Evolutionary conservation across 2,329 filamentous ascomycete species (phyloP).

Genomic region (Ascosphaera apis): DNA sequence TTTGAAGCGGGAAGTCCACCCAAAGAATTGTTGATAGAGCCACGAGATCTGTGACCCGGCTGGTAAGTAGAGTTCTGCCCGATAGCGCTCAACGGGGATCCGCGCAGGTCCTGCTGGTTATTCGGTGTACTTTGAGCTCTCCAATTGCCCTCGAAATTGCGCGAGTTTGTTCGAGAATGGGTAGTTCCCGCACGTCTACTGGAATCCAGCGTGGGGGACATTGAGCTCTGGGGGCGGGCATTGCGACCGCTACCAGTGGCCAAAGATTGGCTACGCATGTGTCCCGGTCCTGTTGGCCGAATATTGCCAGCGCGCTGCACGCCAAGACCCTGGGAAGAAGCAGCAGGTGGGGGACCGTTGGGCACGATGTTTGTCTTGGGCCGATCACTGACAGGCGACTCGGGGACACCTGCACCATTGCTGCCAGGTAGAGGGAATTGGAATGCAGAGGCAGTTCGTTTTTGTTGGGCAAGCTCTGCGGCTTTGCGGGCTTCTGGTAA

Average conservation of each 20-base stretch:
- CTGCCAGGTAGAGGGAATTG: constrained; percentile 69
- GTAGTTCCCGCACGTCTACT: constrained; percentile 50
- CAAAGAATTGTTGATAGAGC: constrained; percentile 36
- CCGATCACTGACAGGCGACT: background rate
- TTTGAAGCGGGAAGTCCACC: background rate
- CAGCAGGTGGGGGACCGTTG: constrained; percentile 1
- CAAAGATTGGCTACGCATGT: constrained; percentile 26
- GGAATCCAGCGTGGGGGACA: constrained; percentile 43
- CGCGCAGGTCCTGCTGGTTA: background rate
- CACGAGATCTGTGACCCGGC: constrained; percentile 69
- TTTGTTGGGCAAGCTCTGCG: constrained; percentile 88
- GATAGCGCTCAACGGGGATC: background rate
- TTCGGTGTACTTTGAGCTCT: constrained; percentile 43
- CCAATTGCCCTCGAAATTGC: constrained; percentile 98
- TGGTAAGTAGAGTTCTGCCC: constrained; percentile 45
- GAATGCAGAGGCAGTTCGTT: constrained; percentile 79
- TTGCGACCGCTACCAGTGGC: constrained; percentile 43
- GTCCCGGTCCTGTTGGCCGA: constrained; percentile 54
- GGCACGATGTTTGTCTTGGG: background rate
- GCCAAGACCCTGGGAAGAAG: constrained; percentile 34
- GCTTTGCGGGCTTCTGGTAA: constrained; percentile 94
- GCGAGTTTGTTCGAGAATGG: constrained; percentile 60
- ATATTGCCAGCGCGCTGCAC: constrained; percentile 57
- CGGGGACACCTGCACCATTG: constrained; percentile 20
- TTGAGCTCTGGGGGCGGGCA: constrained; percentile 41